Base-by-base conservation (phyloP, 192 early-diverging fungal genomes). In the Coemansia sp. region DNA sequence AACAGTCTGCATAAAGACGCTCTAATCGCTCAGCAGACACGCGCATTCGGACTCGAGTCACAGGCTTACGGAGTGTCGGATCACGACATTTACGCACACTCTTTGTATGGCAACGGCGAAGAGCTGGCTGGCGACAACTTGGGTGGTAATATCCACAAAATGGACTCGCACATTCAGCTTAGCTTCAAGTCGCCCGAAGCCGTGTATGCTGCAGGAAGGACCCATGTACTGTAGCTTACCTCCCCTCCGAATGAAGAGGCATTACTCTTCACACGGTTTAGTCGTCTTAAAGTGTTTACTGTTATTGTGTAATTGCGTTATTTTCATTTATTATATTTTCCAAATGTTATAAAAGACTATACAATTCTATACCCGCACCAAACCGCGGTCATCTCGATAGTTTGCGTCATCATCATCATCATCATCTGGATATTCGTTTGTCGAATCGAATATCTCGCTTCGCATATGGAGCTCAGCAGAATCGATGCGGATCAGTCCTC, bases 1-100 rank as follows among this genome's bases (percentile, higher is more conserved):
- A 77, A 77, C 58, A 72, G 56, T 47, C 36, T 77, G 46, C 75
- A 77, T 62, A 77, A 77, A 58, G 75, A 77, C 61, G 69, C 68
- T 26, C 63, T 77, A 58, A 68, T 77, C 32, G 74, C 74, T n/a
- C 74, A 77, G 65, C 74, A 77, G 65, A 71, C 74, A 15, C 65
- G 69, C 16, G 65, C 55, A 11, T 48, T 68, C 11, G 74, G 63
- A 39, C 37, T 71, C 18, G 59, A 71, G 42, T 66, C 74, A 13
- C 68, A 71, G 61, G 52, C 68, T 18, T 71, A 77, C 49, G 65
- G 69, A 21, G 62, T 61, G 2, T 71, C 68, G 2, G 74, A 71
- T 5, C 63, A 61, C 36, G 74, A 71, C 32, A 37, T 68, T 18
- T 68, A 71, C n/a, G 65, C 61, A 12, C 51, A 61, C 19, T 68